These are phyloP conservation scores for Epithemia pelagica DNA, from an alignment of 108 stramenopile species.

Conservation along the genomic window DNA sequence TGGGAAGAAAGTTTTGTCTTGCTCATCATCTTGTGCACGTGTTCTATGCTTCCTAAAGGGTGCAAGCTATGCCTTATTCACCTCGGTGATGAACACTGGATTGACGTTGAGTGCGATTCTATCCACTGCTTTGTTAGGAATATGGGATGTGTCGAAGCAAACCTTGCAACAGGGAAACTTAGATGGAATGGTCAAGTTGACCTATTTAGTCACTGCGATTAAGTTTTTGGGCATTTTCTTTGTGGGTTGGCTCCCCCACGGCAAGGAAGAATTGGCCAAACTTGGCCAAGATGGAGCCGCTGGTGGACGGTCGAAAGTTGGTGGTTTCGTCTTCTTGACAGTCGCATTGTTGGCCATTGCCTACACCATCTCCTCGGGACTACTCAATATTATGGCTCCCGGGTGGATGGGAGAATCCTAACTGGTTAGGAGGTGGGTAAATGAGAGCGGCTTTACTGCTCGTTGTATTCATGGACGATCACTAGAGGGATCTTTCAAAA, in stretches of 20 bases:
- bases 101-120: constrained; percentile 35
- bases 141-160: constrained; percentile 74
- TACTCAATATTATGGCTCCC: constrained; percentile 61
- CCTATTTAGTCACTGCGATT: constrained; percentile 49
- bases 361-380: constrained; percentile 57
- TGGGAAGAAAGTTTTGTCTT: no score
- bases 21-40: neutral
- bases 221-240: constrained; percentile 52
- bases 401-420: constrained; percentile 38
- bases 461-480: no score
- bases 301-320: constrained; percentile 23
- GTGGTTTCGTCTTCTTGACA: constrained; percentile 59
- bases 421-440: no score
- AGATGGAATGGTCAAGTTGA: constrained; percentile 49
- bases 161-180: constrained; percentile 48
- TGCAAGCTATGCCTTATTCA: constrained; percentile 26
- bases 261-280: constrained; percentile 46
- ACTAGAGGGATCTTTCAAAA: no score
- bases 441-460: no score
- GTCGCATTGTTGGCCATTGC: constrained; percentile 56
- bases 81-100: constrained; percentile 39
- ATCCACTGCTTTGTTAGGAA: constrained; percentile 41
- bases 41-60: constrained; percentile 23
- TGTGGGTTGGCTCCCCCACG: constrained; percentile 48
- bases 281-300: constrained; percentile 5